A percentile compares a stretch with the other conserved stretches of the same genome.
Evolutionary conservation across 169 alveolate genomes (phyloP).

Genomic region (Plasmodium knowlesi): DNA sequence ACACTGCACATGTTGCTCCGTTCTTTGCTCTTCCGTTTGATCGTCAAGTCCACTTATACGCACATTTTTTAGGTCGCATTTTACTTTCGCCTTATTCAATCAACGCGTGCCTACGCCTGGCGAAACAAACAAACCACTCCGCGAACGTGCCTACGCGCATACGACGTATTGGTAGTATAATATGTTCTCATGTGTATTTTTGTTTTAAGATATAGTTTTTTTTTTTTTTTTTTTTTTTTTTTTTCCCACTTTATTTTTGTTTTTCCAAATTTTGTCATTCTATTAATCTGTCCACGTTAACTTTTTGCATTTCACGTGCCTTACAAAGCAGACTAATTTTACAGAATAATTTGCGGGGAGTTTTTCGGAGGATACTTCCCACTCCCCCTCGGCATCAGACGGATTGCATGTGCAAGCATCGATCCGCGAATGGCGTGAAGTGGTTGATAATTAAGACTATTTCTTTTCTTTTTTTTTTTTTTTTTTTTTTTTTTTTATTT

Average conservation of each 20-base stretch:
- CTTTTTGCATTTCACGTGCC: neutral
- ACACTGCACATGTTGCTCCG: neutral
- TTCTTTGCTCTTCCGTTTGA: neutral
- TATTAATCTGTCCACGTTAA: neutral
- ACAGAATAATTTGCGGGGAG: neutral
- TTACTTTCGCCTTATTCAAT: neutral
- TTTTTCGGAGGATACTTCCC: neutral
- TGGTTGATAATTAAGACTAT: neutral
- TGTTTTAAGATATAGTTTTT: neutral
- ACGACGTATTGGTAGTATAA: neutral
- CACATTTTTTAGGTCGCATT: neutral
- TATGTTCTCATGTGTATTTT: neutral
- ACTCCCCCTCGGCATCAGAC: neutral
- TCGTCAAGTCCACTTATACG: neutral
- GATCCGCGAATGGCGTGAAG: neutral
- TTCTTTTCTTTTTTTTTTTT: neutral
- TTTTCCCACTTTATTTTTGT: neutral
- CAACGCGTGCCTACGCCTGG: neutral
- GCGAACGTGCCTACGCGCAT: neutral
- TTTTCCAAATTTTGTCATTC: neutral
- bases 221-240: neutral
- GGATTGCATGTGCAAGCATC: neutral
- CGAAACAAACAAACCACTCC: neutral
- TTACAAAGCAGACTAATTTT: neutral
- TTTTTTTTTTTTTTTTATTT: neutral